phyloP scores from a whole-genome alignment of 305 asterid genomes.

The Fraxinus platypoda region DNA sequence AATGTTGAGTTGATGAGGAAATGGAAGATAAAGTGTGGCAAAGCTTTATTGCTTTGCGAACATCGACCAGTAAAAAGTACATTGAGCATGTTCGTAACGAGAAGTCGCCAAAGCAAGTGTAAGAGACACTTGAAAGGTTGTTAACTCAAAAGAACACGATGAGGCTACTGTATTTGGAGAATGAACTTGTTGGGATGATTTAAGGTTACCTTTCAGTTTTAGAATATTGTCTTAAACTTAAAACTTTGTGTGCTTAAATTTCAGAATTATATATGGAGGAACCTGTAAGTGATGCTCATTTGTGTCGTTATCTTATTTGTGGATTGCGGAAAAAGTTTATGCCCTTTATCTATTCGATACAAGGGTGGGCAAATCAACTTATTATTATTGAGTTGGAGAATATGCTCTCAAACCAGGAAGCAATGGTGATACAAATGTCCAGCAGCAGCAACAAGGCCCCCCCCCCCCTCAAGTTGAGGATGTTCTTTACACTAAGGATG shows the following conservation, averaged over 20 bases:
- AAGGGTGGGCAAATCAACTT: background rate
- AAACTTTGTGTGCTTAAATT: background rate
- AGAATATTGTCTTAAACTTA: background rate
- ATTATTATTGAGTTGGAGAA: slow-evolving; percentile 7
- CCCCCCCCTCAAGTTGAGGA: background rate
- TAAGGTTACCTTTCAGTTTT: background rate
- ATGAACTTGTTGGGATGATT: background rate
- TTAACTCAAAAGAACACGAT: slow-evolving; percentile 12
- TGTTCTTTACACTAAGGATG: background rate
- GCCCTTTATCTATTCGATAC: background rate
- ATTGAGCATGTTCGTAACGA: slow-evolving; percentile 19
- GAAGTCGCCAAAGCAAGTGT: slow-evolving; percentile 8
- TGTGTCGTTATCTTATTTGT: background rate
- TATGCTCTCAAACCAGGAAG: background rate
- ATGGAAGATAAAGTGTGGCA: no score
- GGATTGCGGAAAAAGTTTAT: background rate
- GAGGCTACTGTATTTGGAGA: background rate
- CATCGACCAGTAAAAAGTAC: slow-evolving; percentile 4
- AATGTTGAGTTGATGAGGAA: no score
- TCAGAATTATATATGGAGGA: background rate
- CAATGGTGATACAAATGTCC: background rate
- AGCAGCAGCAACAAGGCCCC: background rate
- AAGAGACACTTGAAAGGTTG: slow-evolving; percentile 18
- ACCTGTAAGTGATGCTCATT: background rate
- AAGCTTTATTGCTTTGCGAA: slow-evolving; percentile 4